A percentile compares a stretch with the other conserved stretches of the same genome.
phyloP scores from a whole-genome alignment of 2,329 filamentous ascomycete species.

The Botrytis aclada region DNA sequence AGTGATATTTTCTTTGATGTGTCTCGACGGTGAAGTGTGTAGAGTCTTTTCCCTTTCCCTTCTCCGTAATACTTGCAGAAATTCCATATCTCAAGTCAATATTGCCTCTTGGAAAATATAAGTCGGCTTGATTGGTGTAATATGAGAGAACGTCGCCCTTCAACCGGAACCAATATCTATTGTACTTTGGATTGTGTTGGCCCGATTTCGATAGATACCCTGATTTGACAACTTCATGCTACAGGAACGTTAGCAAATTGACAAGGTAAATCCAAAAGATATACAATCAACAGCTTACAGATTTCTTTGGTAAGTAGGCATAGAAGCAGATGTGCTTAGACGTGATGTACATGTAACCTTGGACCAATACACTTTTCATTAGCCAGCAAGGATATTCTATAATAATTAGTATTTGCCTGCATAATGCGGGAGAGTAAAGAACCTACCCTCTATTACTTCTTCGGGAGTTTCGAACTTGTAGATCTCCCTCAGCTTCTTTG shows the following conservation, averaged over 20 bases:
- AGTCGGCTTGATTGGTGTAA: slow-evolving; percentile 75
- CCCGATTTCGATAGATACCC: slow-evolving; percentile 87
- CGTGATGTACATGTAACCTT: slow-evolving; percentile 96
- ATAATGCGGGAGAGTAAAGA: slow-evolving; percentile 16
- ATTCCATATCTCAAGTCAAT: slow-evolving; percentile 92
- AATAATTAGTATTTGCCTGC: slow-evolving; percentile 24
- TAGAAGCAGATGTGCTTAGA: slow-evolving; percentile 94
- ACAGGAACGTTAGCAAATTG: slow-evolving; percentile 35
- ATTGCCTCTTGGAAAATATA: slow-evolving; percentile 88
- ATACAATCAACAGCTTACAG: slow-evolving; percentile 49
- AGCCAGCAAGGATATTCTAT: slow-evolving; percentile 91
- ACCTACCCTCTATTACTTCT: slow-evolving; percentile 71
- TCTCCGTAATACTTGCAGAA: slow-evolving; percentile 74
- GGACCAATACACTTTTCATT: slow-evolving; percentile 83
- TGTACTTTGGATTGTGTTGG: slow-evolving; percentile 81
- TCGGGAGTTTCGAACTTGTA: slow-evolving; percentile 81
- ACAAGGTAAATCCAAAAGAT: not conserved
- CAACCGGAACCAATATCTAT: slow-evolving; percentile 87
- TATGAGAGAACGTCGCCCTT: slow-evolving; percentile 92
- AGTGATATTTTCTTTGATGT: slow-evolving; percentile 77
- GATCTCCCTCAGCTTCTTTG: slow-evolving; percentile 73
- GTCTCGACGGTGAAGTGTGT: slow-evolving; percentile 79
- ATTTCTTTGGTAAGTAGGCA: slow-evolving; percentile 92
- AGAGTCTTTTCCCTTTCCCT: slow-evolving; percentile 67
- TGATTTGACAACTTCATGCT: slow-evolving; percentile 76